phyloP scores from a whole-genome alignment of 306 rosid species.

The Gastrolobium villosum region DNA sequence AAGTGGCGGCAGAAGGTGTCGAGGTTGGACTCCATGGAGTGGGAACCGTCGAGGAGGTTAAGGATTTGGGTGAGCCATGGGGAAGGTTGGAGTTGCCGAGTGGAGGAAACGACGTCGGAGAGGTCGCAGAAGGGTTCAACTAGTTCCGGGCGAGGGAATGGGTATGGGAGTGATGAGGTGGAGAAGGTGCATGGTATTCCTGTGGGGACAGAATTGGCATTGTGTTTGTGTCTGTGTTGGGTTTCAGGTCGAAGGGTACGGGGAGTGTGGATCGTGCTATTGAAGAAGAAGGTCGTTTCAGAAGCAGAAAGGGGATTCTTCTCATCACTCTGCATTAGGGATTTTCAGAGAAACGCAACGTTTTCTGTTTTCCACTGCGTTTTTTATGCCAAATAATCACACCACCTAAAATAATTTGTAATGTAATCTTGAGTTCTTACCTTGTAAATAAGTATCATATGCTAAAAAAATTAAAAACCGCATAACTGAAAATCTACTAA shows the following conservation, averaged over 20 bases:
- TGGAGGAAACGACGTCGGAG: slow-evolving; percentile 74
- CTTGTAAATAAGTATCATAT: too few relatives aligned
- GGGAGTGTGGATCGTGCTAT: slow-evolving; percentile 38
- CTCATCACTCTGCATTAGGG: background rate
- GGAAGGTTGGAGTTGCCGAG: slow-evolving; percentile 58
- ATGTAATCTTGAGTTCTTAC: too few relatives aligned
- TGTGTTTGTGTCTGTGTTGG: background rate
- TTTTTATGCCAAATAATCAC: too few relatives aligned
- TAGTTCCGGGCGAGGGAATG: slow-evolving; percentile 83
- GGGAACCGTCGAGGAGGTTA: slow-evolving; percentile 66
- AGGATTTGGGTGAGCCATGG: slow-evolving; percentile 84
- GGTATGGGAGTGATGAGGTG: slow-evolving; percentile 53
- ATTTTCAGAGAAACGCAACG: background rate
- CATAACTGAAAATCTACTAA: too few relatives aligned
- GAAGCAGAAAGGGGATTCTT: slow-evolving; percentile 31
- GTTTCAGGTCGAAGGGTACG: background rate
- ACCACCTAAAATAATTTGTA: too few relatives aligned
- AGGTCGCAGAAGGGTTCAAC: slow-evolving; percentile 76
- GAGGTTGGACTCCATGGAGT: slow-evolving; percentile 76
- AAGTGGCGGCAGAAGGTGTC: slow-evolving; percentile 62
- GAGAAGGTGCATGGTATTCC: slow-evolving; percentile 24
- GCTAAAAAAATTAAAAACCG: too few relatives aligned
- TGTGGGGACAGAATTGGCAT: slow-evolving; percentile 50
- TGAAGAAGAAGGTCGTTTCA: slow-evolving; percentile 38
- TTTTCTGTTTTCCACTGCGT: too few relatives aligned